Percentiles rank a stretch among this genome's conserved stretches.
These are phyloP conservation scores for Oenanthe sinensis DNA, from an alignment of 129 eudicot species.

Conservation along the genomic window DNA sequence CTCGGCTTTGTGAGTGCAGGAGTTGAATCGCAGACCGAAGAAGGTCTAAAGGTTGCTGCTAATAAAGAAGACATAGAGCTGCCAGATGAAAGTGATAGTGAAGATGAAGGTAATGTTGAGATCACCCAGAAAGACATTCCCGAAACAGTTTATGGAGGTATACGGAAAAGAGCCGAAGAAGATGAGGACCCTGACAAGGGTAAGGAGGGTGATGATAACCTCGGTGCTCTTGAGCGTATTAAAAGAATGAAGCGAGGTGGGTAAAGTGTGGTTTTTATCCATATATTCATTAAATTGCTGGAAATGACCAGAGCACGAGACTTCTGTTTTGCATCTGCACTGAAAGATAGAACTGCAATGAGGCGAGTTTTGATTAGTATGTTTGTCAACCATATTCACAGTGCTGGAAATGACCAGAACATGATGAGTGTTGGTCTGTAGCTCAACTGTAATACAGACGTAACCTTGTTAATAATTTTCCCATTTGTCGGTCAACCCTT, in stretches of 20 bases:
- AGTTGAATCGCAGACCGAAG: conserved; percentile 33
- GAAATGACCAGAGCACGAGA: not conserved
- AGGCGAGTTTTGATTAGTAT: not conserved
- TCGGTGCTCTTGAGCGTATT: conserved; percentile 80
- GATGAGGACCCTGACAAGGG: conserved; percentile 13
- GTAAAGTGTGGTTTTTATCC: conserved; percentile 6
- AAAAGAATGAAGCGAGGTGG: conserved; percentile 54
- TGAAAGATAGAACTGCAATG: not conserved
- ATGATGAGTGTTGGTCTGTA: not conserved
- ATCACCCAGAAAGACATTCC: conserved; percentile 79
- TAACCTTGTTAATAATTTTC: not conserved
- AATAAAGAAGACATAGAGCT: conserved; percentile 81
- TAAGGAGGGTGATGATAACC: conserved; percentile 34
- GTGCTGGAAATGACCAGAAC: not conserved
- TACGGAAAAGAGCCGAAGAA: conserved; percentile 36
- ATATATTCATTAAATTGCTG: not conserved
- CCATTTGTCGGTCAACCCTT: not conserved
- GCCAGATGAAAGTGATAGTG: conserved; percentile 77
- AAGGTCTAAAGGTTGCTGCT: conserved; percentile 21
- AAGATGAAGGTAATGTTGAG: conserved; percentile 55
- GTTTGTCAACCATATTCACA: not conserved
- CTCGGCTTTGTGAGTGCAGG: conserved; percentile 76
- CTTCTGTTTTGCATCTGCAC: not conserved
- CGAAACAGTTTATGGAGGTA: conserved; percentile 68
- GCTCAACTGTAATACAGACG: not conserved